Conservation (phyloP, 2,329 filamentous ascomycete species). For the Dothideomycetes sp. region DNA sequence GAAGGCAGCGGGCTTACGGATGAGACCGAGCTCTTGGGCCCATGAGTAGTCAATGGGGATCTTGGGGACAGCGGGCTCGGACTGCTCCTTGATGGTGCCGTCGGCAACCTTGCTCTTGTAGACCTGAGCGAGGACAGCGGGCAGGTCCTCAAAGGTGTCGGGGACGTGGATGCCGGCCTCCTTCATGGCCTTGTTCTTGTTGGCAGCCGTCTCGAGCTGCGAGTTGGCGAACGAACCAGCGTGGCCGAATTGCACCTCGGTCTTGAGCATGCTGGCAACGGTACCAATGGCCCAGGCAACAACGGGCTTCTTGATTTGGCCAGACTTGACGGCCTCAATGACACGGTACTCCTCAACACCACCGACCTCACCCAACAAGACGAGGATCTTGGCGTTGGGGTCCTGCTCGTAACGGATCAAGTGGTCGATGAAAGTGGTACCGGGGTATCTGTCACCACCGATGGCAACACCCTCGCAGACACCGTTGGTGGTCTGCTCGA, state of each 20-base stretch:
- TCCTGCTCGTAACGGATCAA: constrained; percentile 93
- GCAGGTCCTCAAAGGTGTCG: constrained; percentile 94
- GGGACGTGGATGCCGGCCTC: constrained; percentile 92
- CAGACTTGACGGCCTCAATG: constrained; percentile 92
- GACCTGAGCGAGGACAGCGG: constrained; percentile 62
- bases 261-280: constrained; percentile 99
- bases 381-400: constrained; percentile 92
- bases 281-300: constrained; percentile 99
- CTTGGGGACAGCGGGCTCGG: constrained; percentile 92
- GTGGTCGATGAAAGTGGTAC: constrained; percentile 99
- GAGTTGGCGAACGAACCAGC: constrained; percentile 99
- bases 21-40: constrained; percentile 97
- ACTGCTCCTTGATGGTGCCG: constrained; percentile 73
- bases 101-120: constrained; percentile 82
- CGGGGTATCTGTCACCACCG: constrained; percentile 96
- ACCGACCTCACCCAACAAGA: constrained; percentile 95
- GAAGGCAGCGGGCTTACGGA: constrained; percentile 99
- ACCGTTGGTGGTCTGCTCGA: constrained; percentile 91
- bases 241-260: constrained; percentile 98
- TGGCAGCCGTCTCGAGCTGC: constrained; percentile 89
- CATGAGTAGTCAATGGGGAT: constrained; percentile 99
- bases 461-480: constrained; percentile 99
- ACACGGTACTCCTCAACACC: constrained; percentile 99
- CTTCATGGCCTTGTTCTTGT: constrained; percentile 95
- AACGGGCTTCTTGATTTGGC: constrained; percentile 93